A percentile compares a stretch with the other conserved stretches of the same genome.
phyloP scores from a whole-genome alignment of 257 asterid genomes.

The Parsonsia alboflavescens region DNA sequence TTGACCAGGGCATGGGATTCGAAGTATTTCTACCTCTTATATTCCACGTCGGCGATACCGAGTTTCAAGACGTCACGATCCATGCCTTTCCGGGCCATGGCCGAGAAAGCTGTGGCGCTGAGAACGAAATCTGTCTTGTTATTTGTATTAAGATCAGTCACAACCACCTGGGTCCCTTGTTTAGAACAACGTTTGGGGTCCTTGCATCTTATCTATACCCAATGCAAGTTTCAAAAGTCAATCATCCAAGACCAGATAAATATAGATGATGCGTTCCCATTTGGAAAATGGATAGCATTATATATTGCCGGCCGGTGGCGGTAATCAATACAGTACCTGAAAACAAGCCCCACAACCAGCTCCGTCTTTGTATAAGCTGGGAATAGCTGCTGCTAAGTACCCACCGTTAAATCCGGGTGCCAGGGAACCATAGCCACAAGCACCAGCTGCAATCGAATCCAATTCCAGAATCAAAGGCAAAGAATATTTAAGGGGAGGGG shows the following conservation, averaged over 20 bases:
- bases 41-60: conserved; percentile 55
- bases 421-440: conserved; percentile 71
- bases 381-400: conserved; percentile 62
- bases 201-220: conserved; percentile 63
- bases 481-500: too few species aligned
- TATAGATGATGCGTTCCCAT: not conserved
- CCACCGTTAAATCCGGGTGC: conserved; percentile 52
- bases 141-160: conserved; percentile 42
- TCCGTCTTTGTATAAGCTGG: conserved; percentile 55
- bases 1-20: too few species aligned
- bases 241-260: not conserved
- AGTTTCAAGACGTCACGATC: conserved; percentile 40
- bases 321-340: conserved; percentile 35
- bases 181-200: conserved; percentile 38
- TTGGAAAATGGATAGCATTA: not conserved
- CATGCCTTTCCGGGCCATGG: conserved; percentile 61
- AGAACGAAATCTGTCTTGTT: conserved; percentile 63
- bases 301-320: not conserved
- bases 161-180: conserved; percentile 45
- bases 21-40: too few species aligned
- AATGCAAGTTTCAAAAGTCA: not conserved
- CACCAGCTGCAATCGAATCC: conserved; percentile 50
- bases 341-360: conserved; percentile 92
- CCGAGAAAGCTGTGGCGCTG: conserved; percentile 61
- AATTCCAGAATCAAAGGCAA: not conserved